Percentiles rank a stretch among this genome's conserved stretches.
Conservation (phyloP, 2,329 filamentous ascomycete genomes). For the Cordyceps tenuipes region DNA sequence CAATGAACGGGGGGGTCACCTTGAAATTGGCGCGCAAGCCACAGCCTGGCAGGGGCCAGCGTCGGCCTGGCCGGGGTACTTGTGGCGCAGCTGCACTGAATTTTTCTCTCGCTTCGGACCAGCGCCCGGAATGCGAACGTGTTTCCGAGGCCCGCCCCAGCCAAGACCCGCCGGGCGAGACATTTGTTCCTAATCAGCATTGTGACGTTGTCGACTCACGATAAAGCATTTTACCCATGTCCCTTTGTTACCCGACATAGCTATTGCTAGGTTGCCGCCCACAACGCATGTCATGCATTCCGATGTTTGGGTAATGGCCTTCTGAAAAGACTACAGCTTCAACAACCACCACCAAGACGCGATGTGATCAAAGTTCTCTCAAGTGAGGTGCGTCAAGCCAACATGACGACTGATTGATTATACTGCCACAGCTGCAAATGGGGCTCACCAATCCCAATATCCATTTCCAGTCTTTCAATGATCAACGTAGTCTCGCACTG, state of each 20-base stretch:
- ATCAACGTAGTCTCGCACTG: too few relatives aligned
- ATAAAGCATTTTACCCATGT: neutral
- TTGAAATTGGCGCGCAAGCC: neutral
- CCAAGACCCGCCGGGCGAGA: neutral
- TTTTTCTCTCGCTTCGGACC: conserved; percentile 10
- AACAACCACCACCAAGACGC: too few relatives aligned
- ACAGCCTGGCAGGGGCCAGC: neutral
- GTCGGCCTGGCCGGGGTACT: neutral
- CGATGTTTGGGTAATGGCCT: too few relatives aligned
- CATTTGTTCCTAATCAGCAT: neutral
- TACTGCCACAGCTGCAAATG: too few relatives aligned
- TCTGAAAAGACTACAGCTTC: too few relatives aligned
- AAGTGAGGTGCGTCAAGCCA: too few relatives aligned
- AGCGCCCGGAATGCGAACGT: conserved; percentile 17
- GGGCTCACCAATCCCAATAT: too few relatives aligned
- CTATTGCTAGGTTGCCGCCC: too few relatives aligned
- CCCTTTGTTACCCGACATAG: neutral
- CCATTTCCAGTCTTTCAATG: too few relatives aligned
- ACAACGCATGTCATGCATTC: too few relatives aligned
- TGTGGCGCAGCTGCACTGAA: neutral
- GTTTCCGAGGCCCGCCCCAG: conserved; percentile 9
- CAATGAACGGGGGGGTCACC: neutral
- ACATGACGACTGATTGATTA: too few relatives aligned
- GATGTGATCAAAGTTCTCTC: too few relatives aligned
- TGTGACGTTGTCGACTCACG: neutral